phyloP scores from a whole-genome alignment of 495 filamentous ascomycete genomes.

The Penicillium riverlandense region DNA sequence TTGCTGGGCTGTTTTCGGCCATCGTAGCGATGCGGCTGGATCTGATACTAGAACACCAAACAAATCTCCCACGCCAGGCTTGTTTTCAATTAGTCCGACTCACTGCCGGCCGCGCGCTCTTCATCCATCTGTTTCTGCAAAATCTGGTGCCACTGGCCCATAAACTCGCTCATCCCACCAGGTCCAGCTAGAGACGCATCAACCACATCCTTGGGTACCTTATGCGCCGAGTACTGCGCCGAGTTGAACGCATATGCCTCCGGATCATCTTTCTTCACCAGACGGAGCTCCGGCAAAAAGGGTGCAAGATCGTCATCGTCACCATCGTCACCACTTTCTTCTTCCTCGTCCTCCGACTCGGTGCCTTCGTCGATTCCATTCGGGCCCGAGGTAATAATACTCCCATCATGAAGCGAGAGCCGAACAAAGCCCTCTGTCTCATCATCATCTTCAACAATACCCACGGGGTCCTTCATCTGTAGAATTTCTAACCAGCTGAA shows the following conservation, averaged over 20 bases:
- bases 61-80: too few species aligned
- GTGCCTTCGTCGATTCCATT: conserved; percentile 15
- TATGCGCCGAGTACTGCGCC: conserved; percentile 89
- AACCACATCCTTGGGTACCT: conserved; percentile 89
- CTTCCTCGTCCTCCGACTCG: conserved; percentile 20
- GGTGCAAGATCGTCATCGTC: conserved; percentile 50
- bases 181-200: conserved; percentile 65
- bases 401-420: conserved; percentile 29
- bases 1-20: too few species aligned
- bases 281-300: conserved; percentile 67
- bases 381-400: conserved; percentile 5
- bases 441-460: conserved; percentile 26
- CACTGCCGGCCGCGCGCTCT: conserved; percentile 36
- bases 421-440: conserved; percentile 30
- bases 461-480: conserved; percentile 50
- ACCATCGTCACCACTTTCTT: conserved; percentile 33
- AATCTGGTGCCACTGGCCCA: conserved; percentile 78
- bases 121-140: conserved; percentile 49
- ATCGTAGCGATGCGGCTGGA: too few species aligned
- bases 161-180: conserved; percentile 79
- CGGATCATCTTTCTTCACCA: conserved; percentile 76
- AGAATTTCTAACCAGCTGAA: conserved; percentile 91
- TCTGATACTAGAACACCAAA: too few species aligned
- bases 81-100: conserved; percentile 22
- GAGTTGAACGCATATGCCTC: conserved; percentile 80